Conservation (phyloP, 2,329 filamentous ascomycete species). For the Orbilia blumenaviensis region DNA sequence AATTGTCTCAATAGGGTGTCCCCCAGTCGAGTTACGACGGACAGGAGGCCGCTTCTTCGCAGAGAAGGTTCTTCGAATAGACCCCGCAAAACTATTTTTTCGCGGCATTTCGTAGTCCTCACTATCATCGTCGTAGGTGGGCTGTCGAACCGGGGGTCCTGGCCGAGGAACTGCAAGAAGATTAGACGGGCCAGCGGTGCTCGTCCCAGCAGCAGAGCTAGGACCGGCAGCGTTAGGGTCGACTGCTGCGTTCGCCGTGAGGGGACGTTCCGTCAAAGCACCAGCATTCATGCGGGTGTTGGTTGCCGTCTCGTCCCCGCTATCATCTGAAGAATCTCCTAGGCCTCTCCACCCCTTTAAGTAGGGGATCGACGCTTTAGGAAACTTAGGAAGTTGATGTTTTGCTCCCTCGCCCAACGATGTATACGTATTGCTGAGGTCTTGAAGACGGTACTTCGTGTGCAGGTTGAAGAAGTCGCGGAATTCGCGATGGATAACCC, state of each 20-base stretch:
- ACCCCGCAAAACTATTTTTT: conserved; percentile 50
- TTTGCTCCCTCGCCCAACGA: conserved; percentile 75
- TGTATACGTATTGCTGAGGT: conserved; percentile 75
- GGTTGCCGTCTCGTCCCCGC: conserved; percentile 53
- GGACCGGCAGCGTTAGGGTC: conserved; percentile 25
- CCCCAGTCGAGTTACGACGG: conserved; percentile 55
- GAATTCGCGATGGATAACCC: conserved; percentile 87
- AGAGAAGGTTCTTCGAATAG: conserved; percentile 52
- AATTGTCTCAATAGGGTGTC: conserved; percentile 39
- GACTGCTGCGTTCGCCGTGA: conserved; percentile 27
- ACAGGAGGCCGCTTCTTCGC: conserved; percentile 66
- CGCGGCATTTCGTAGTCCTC: conserved; percentile 61
- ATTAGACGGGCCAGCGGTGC: conserved; percentile 1
- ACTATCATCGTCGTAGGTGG: conserved; percentile 65
- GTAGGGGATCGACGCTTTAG: conserved; percentile 87
- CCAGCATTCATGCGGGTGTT: conserved; percentile 49
- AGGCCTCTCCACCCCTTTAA: conserved; percentile 80
- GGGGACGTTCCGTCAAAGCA: conserved; percentile 10
- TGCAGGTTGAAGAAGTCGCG: conserved; percentile 92
- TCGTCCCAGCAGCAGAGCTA: not conserved
- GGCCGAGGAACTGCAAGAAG: conserved; percentile 11
- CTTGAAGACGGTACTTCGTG: conserved; percentile 87
- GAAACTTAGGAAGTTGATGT: conserved; percentile 88
- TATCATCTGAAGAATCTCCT: conserved; percentile 68
- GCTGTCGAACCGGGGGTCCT: conserved; percentile 3